Conservation (phyloP, 2,329 filamentous ascomycete genomes). For the Microsporum canis region DNA sequence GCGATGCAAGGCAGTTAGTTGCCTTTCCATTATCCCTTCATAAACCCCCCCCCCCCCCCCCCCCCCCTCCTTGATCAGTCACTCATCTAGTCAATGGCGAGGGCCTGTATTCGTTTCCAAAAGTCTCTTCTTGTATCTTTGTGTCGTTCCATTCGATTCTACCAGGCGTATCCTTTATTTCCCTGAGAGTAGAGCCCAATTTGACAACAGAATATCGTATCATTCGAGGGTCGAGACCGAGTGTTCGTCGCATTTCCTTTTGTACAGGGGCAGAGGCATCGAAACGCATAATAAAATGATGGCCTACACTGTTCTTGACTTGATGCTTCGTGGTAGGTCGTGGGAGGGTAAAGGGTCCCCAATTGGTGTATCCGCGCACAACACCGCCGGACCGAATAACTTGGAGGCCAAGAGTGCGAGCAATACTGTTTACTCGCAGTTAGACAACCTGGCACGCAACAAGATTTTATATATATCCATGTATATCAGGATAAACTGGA, state of each 20-base stretch:
- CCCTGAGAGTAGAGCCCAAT: slow-evolving; percentile 57
- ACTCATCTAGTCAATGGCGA: neutral
- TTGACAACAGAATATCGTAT: slow-evolving; percentile 79
- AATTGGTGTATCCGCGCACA: slow-evolving; percentile 85
- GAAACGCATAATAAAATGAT: slow-evolving; percentile 98
- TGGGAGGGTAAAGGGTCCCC: slow-evolving; percentile 84
- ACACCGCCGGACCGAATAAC: slow-evolving; percentile 78
- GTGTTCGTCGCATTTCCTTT: slow-evolving; percentile 59
- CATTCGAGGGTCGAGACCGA: slow-evolving; percentile 80
- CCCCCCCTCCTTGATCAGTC: neutral
- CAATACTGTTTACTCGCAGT: slow-evolving; percentile 53
- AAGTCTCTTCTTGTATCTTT: slow-evolving; percentile 16
- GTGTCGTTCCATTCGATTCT: slow-evolving; percentile 42
- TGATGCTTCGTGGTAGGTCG: slow-evolving; percentile 69
- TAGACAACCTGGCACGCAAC: slow-evolving; percentile 6
- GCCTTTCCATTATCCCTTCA: neutral
- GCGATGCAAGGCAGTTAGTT: neutral
- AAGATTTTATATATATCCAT: neutral
- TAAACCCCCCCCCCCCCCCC: too few relatives aligned
- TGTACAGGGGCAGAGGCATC: slow-evolving; percentile 67
- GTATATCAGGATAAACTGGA: neutral
- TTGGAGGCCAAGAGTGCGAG: slow-evolving; percentile 68
- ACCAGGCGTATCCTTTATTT: slow-evolving; percentile 48
- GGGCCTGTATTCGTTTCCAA: neutral
- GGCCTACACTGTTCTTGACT: slow-evolving; percentile 68